Conservation (phyloP, 208 protist genomes). For the Naegleria lovaniensis region DNA sequence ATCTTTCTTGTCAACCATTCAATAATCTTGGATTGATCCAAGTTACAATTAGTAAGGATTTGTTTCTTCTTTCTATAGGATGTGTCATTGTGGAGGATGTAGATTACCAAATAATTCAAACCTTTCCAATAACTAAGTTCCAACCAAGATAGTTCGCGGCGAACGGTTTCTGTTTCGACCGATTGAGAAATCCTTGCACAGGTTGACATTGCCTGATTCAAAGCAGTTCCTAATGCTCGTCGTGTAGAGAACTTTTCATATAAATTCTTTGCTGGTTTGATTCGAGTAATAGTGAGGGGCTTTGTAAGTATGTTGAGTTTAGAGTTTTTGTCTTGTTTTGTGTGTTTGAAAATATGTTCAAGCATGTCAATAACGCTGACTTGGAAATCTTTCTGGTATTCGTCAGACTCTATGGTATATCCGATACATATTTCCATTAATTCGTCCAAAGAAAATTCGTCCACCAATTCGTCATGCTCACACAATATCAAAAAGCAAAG, state of each 20-base stretch:
- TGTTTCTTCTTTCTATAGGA: not conserved
- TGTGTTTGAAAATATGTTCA: not conserved
- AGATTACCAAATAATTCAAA: not conserved
- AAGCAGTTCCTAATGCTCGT: no score
- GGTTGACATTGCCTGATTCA: not conserved
- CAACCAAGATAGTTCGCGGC: not conserved
- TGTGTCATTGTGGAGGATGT: not conserved
- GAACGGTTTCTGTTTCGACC: not conserved
- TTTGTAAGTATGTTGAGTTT: not conserved
- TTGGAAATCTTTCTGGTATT: not conserved
- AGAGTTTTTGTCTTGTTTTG: not conserved
- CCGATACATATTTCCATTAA: not conserved
- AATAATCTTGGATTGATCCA: not conserved
- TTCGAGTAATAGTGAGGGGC: not conserved
- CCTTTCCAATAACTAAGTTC: not conserved
- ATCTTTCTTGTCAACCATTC: not conserved
- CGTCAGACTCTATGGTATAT: not conserved
- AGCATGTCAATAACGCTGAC: not conserved
- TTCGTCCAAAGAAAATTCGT: not conserved
- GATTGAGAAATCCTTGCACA: not conserved
- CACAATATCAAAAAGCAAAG: not conserved
- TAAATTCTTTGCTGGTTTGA: not conserved
- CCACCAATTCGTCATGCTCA: not conserved
- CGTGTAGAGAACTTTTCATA: no score
- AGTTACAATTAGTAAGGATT: not conserved